These are phyloP conservation scores for Aurinia saxatilis DNA, from an alignment of 345 rosid genomes.

Conservation along the genomic window DNA sequence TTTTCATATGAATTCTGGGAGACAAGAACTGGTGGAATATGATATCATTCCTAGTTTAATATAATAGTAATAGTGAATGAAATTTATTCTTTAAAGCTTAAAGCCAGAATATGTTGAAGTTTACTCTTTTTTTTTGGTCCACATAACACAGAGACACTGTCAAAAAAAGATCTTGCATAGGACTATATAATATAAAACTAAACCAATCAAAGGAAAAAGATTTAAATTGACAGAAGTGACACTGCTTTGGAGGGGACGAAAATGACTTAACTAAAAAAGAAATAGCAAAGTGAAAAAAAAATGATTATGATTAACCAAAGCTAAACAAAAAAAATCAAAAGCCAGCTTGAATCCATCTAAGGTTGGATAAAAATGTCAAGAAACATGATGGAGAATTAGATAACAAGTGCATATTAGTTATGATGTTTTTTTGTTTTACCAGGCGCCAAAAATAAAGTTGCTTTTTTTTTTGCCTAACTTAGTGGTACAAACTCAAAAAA, in stretches of 20 bases:
- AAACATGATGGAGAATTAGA: constrained; percentile 25
- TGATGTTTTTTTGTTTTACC: constrained; percentile 7
- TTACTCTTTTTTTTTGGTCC: constrained; percentile 21
- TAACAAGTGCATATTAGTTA: constrained; percentile 25
- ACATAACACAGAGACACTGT: constrained; percentile 22
- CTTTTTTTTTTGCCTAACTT: constrained; percentile 9
- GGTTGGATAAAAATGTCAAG: constrained; percentile 19
- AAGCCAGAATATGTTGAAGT: constrained; percentile 26
- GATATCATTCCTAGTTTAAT: not conserved
- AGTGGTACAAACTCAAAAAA: constrained; percentile 9
- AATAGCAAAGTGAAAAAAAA: not conserved
- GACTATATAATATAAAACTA: constrained; percentile 1
- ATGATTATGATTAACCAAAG: constrained; percentile 11
- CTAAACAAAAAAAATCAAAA: not conserved
- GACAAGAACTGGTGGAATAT: constrained; percentile 21
- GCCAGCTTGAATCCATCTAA: constrained; percentile 24
- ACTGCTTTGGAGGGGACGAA: constrained; percentile 16
- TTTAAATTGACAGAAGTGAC: constrained; percentile 12
- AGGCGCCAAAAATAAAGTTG: constrained; percentile 17
- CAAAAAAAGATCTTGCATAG: constrained; percentile 18
- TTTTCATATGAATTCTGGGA: constrained; percentile 1
- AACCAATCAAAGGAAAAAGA: constrained; percentile 14
- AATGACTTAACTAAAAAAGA: constrained; percentile 21
- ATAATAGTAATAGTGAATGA: not conserved
- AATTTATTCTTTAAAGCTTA: constrained; percentile 11